Percentiles rank a stretch among this genome's conserved stretches.
Evolutionary conservation across 495 filamentous ascomycete species (phyloP).

Genomic region (Jackrogersella minutella): DNA sequence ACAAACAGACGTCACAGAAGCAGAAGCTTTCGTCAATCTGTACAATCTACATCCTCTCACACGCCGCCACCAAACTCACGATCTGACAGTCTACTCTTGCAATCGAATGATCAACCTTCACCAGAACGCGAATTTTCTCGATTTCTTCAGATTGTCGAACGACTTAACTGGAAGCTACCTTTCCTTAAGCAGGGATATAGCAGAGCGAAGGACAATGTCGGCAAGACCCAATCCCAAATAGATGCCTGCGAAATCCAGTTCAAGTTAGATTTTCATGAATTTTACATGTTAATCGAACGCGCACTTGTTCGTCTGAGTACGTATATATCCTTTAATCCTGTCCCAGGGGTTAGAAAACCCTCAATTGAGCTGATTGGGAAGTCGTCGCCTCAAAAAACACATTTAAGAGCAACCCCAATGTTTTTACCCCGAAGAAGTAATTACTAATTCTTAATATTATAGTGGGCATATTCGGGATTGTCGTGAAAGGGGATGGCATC

Average conservation of each 20-base stretch:
- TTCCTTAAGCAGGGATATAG: conserved; percentile 63
- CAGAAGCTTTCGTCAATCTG: neutral
- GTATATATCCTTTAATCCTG: too few species aligned
- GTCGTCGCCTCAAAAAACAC: too few species aligned
- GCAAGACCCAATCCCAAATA: conserved; percentile 36
- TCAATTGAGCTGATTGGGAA: too few species aligned
- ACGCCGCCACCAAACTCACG: neutral
- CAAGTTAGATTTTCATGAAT: conserved; percentile 76
- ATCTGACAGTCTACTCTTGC: neutral
- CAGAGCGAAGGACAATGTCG: conserved; percentile 49
- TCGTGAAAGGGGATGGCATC: conserved; percentile 44
- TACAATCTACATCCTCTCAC: neutral
- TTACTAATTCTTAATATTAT: too few species aligned
- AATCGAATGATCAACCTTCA: conserved; percentile 4
- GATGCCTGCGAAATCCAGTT: conserved; percentile 67
- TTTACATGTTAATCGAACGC: conserved; percentile 71
- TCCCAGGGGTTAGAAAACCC: too few species aligned
- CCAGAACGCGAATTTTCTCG: conserved; percentile 59
- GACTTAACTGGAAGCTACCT: conserved; percentile 67
- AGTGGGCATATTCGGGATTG: conserved; percentile 65
- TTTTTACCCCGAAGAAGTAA: too few species aligned
- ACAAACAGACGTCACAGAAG: neutral
- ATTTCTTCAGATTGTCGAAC: conserved; percentile 63
- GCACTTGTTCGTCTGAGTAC: conserved; percentile 67
- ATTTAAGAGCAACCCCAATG: too few species aligned